phyloP scores from a whole-genome alignment of 2,329 filamentous ascomycete genomes.

The Cytospora piceicola region DNA sequence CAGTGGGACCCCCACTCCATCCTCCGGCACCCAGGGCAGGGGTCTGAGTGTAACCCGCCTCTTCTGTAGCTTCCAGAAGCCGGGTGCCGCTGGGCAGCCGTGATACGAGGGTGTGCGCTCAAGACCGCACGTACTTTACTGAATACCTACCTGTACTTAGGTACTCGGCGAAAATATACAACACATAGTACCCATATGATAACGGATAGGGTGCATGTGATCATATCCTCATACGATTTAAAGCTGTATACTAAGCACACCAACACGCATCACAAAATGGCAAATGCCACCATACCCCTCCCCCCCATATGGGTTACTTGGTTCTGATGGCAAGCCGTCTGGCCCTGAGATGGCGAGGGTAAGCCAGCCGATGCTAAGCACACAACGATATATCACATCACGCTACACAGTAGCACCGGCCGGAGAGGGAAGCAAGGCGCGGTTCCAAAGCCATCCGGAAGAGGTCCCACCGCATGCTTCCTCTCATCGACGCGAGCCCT shows the following conservation, averaged over 20 bases:
- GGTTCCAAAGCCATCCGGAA: background rate
- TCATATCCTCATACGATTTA: background rate
- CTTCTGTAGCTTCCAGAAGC: conserved; percentile 3
- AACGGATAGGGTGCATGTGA: background rate
- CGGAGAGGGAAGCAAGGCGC: background rate
- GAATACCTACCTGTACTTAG: background rate
- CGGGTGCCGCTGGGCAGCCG: background rate
- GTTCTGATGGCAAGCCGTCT: background rate
- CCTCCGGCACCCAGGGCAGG: conserved; percentile 5
- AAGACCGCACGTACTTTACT: background rate
- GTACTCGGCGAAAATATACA: background rate
- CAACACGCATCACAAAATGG: background rate
- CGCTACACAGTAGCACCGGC: background rate
- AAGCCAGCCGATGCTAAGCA: background rate
- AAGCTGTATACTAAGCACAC: background rate
- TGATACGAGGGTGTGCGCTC: background rate
- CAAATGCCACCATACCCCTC: background rate
- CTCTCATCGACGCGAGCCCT: background rate
- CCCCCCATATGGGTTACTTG: background rate
- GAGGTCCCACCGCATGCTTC: background rate
- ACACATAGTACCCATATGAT: background rate
- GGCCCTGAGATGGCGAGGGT: background rate
- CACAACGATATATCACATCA: background rate
- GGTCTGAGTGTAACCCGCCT: background rate
- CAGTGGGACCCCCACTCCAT: conserved; percentile 9